Evolutionary conservation across 345 rosid species (phyloP).

Genomic region (Abelmoschus esculentus): DNA sequence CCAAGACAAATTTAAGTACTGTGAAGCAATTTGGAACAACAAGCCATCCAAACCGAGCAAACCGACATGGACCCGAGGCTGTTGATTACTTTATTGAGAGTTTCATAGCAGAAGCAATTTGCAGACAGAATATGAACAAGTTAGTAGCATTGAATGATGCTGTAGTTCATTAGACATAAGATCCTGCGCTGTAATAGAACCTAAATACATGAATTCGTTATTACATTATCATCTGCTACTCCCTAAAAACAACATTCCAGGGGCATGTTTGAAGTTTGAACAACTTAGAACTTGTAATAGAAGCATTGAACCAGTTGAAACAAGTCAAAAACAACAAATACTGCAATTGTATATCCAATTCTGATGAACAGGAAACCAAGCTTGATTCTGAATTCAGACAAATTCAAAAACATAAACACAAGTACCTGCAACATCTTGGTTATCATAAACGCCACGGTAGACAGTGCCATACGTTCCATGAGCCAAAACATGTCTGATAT

Average conservation of each 20-base stretch:
- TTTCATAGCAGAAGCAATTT: neutral
- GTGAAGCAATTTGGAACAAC: neutral
- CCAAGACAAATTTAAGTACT: neutral
- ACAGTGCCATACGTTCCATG: slow-evolving; percentile 73
- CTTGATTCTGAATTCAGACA: neutral
- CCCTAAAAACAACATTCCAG: too few species aligned
- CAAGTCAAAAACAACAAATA: neutral
- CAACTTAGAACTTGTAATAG: neutral
- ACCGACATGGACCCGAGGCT: neutral
- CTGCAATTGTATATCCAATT: neutral
- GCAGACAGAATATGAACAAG: neutral
- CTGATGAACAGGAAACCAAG: neutral
- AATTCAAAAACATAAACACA: neutral
- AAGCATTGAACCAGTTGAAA: neutral
- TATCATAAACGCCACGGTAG: slow-evolving; percentile 66
- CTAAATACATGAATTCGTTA: neutral
- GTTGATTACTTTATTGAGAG: neutral
- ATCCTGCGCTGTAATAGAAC: too few species aligned
- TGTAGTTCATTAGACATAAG: neutral
- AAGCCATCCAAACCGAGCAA: neutral
- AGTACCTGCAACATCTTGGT: slow-evolving; percentile 70
- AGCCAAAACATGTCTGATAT: slow-evolving; percentile 56
- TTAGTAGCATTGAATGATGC: neutral
- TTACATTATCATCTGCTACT: neutral
- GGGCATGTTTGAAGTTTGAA: neutral